Evolutionary conservation across 2,329 filamentous ascomycete genomes (phyloP), one percentile per base, ranked within the genome.

Genomic region (Aspergillus sojae): DNA sequence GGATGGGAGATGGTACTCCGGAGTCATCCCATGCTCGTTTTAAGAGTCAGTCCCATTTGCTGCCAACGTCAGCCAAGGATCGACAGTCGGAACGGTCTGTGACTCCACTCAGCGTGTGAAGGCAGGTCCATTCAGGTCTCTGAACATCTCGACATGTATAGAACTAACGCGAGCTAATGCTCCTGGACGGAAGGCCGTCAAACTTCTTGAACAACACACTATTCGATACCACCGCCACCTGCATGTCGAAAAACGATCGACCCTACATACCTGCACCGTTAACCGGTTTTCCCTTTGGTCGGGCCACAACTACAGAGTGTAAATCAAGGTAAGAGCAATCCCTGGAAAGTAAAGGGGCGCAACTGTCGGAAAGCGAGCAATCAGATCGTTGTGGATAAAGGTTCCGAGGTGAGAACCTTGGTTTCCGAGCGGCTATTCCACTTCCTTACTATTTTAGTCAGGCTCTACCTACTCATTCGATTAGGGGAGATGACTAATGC

Each of bases 1-100:
- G 30, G n/a, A 54, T 28, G 28, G 30, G 6, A 23, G 30, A 34
- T 54, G 21, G 16, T 36, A 54, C 23, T 23, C 23, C 23, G 3
- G 23, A 23, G 23, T 23, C 2, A 36, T 54, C 19, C 28, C 14
- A 52, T 21, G 5, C n/a, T 21, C 50, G 26, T n/a, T 16, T 16
- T 30, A 5, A 32, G 16, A 36, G 30, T 21, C 10, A 21, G 52
- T 34, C 28, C 2, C 32, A 34, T 36, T 54, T 6, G 14, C 52
- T 54, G 30, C 52, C 52, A 54, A 50, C 58, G 57, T 63, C 52
- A 58, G 36, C 60, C 60, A 62, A 58, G 60, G 60, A 62, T 62
- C 60, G 46, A 62, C 58, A 36, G 48, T 60, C 58, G 28, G 50
- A 53, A 55, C 48, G 53, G 53, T 57, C 39, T 16, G 53, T 19